Evolutionary conservation across 257 asterid species (phyloP), one percentile per base, ranked within the genome.

Genomic region (Nicotiana undulata): DNA sequence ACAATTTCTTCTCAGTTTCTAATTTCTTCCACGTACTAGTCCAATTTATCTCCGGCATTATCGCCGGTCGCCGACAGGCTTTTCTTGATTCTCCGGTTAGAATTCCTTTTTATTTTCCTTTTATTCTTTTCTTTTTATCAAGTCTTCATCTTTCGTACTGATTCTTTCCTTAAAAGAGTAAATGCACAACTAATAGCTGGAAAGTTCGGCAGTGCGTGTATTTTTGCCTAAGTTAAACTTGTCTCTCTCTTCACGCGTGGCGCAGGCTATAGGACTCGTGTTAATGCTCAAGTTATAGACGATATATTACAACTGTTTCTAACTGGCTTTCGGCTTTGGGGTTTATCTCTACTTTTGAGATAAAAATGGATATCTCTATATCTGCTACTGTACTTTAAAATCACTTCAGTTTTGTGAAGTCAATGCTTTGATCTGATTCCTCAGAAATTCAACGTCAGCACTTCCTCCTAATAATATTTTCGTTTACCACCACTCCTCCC

Each of bases 361-460:
- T n/a, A 4, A 9, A 34, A 6, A 20, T n/a, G 55, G 58, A 32
- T 77, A 58, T 40, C 49, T 64, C 18, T 52, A 44, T 70, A 3
- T 40, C 31, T 34, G 18, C 59, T 2, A 32, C 77, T 32, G 20
- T 56, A 24, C 75, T 49, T 18, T 46, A 11, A 58, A 9, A 75
- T 49, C 46, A 26, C 29, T 20, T 18, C 6, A 20, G 79, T 9
- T 51, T 31, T 34, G 37, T 46, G 61, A 58, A 81, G 84, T 81
- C 84, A 81, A 59, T 81, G 81, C 58, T 75, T 66, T 61, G 58
- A 81, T 81, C 80, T 81, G 64, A 72, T 44, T 49, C 10, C 53
- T 22, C 15, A 37, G 9, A 1, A n/a, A 53, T 49, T 70, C 53
- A 29, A 29, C 80, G 53, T 51, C 74, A 49, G n/a, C 80, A 31